A percentile compares a stretch with the other conserved stretches of the same genome.
Evolutionary conservation across 1,139 yeast species (phyloP).

Genomic region (Protomyces pachydermus): DNA sequence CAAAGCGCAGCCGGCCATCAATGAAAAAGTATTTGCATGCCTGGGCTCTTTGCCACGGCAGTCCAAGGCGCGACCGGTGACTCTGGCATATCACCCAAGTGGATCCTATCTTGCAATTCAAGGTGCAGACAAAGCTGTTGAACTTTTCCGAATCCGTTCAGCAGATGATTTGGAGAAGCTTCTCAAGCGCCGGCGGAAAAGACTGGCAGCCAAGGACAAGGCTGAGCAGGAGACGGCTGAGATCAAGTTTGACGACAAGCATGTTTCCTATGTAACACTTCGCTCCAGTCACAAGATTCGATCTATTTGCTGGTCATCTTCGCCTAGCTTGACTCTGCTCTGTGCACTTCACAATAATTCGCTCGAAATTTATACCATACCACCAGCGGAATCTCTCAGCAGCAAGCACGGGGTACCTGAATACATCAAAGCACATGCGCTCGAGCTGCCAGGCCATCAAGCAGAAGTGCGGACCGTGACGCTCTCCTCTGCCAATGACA

Average conservation of each 20-base stretch:
- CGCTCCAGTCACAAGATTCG: constrained; percentile 39
- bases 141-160: constrained; percentile 69
- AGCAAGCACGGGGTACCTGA: constrained; percentile 49
- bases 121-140: constrained; percentile 76
- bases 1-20: constrained; percentile 5
- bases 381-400: constrained; percentile 47
- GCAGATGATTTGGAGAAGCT: constrained; percentile 79
- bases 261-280: constrained; percentile 38
- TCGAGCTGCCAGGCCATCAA: constrained; percentile 82
- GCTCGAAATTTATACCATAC: constrained; percentile 60
- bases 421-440: constrained; percentile 50
- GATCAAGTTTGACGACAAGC: constrained; percentile 34
- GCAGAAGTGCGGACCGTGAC: constrained; percentile 82
- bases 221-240: constrained; percentile 51
- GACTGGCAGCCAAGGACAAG: constrained; percentile 58
- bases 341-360: constrained; percentile 67
- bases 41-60: constrained; percentile 69
- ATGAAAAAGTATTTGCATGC: constrained; percentile 52
- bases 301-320: constrained; percentile 38
- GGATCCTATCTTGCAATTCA: constrained; percentile 59
- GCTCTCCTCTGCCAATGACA: constrained; percentile 70
- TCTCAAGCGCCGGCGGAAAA: constrained; percentile 67
- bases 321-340: constrained; percentile 52
- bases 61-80: constrained; percentile 69
- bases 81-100: constrained; percentile 50